A percentile compares a stretch with the other conserved stretches of the same genome.
phyloP scores from a whole-genome alignment of 1,139 yeast genomes.

The Pichia sp. region DNA sequence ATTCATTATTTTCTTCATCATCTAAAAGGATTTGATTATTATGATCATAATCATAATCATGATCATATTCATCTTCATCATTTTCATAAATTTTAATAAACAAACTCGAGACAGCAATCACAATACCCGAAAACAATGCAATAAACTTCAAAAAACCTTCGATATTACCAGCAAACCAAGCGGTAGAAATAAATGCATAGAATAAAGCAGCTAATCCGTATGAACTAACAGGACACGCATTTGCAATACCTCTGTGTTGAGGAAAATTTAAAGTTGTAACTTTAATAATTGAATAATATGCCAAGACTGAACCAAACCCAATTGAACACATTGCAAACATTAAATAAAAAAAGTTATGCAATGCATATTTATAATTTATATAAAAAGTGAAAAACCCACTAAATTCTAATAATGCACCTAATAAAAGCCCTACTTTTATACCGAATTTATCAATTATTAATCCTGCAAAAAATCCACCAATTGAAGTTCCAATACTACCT shows the following conservation, averaged over 20 bases:
- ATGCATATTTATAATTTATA: conserved; percentile 30
- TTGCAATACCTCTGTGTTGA: conserved; percentile 61
- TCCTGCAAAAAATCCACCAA: conserved; percentile 69
- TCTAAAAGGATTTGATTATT: conserved; percentile 1
- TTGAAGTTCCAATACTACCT: conserved; percentile 55
- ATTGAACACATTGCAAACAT: conserved; percentile 45
- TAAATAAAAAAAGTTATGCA: conserved; percentile 33
- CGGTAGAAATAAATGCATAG: conserved; percentile 38
- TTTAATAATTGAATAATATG: conserved; percentile 61
- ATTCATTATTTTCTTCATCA: background rate
- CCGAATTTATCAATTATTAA: conserved; percentile 56
- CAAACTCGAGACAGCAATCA: conserved; percentile 26
- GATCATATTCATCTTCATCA: conserved; percentile 15
- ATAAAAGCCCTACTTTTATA: conserved; percentile 44
- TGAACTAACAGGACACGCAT: conserved; percentile 51
- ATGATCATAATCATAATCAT: conserved; percentile 1
- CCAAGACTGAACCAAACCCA: conserved; percentile 61
- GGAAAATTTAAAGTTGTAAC: conserved; percentile 70
- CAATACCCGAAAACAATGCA: conserved; percentile 28
- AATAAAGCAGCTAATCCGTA: conserved; percentile 43
- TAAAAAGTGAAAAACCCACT: conserved; percentile 37
- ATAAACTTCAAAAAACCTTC: conserved; percentile 33
- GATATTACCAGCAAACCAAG: conserved; percentile 38
- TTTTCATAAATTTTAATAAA: conserved; percentile 27
- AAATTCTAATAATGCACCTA: conserved; percentile 48